A percentile compares a stretch with the other conserved stretches of the same genome.
These are phyloP conservation scores for Astragalus membranaceus DNA, from an alignment of 306 rosid species.

Conservation along the genomic window DNA sequence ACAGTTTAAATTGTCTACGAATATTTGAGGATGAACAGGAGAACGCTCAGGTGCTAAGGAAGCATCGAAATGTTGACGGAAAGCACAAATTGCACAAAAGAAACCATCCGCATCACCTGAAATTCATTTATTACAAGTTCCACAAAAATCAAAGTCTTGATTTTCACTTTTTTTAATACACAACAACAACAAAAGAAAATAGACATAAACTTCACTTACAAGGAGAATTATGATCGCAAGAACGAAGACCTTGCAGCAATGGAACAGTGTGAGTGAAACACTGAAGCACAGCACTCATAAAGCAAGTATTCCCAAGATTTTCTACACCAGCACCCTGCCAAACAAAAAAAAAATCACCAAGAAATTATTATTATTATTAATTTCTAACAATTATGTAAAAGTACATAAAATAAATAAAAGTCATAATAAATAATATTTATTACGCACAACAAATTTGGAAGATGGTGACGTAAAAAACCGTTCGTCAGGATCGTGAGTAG, in stretches of 20 bases:
- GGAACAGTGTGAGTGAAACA: constrained; percentile 65
- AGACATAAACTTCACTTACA: background rate
- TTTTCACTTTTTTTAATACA: background rate
- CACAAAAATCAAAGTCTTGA: background rate
- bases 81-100: constrained; percentile 51
- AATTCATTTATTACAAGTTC: background rate
- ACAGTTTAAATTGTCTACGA: constrained; percentile 51
- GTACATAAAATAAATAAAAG: background rate
- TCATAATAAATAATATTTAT: background rate
- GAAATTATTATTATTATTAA: background rate
- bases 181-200: background rate
- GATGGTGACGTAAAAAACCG: background rate
- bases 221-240: constrained; percentile 18
- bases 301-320: constrained; percentile 67
- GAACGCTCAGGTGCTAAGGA: constrained; percentile 35
- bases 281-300: constrained; percentile 55
- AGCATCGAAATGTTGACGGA: constrained; percentile 32
- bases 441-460: background rate
- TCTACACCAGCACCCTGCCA: constrained; percentile 61
- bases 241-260: constrained; percentile 45
- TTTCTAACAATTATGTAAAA: background rate
- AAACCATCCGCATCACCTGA: constrained; percentile 42
- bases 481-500: too few species aligned
- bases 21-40: constrained; percentile 23
- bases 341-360: background rate